Evolutionary conservation across 495 filamentous ascomycete genomes (phyloP).

Genomic region (Penicillium angulare): DNA sequence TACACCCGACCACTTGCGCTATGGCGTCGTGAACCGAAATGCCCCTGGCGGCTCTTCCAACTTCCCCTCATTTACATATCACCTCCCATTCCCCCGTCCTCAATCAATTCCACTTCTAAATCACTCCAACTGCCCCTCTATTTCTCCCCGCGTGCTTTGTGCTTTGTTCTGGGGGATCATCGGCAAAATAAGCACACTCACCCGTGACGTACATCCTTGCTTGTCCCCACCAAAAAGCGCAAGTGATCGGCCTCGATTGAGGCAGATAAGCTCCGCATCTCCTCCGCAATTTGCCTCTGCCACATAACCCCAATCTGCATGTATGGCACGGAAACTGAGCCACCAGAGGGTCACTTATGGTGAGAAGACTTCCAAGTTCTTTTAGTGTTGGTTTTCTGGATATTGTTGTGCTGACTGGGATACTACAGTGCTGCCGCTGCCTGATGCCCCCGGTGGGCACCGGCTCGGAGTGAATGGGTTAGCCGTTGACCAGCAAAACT

Average conservation of each 20-base stretch:
- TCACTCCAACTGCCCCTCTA: background rate
- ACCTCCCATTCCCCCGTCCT: background rate
- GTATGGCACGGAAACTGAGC: constrained; percentile 49
- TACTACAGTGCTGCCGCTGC: constrained; percentile 85
- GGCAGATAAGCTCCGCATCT: constrained; percentile 36
- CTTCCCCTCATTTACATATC: constrained; percentile 21
- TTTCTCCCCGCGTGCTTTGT: background rate
- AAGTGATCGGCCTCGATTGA: constrained; percentile 32
- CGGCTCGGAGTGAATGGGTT: constrained; percentile 92
- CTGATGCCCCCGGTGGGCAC: constrained; percentile 87
- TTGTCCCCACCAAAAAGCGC: constrained; percentile 20
- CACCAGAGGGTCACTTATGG: constrained; percentile 53
- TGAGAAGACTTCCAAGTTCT: no score
- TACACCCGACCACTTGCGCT: background rate
- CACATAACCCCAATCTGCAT: constrained; percentile 26
- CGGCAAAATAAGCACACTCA: background rate
- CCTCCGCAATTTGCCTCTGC: constrained; percentile 37
- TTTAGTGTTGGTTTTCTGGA: no score
- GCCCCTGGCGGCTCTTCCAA: constrained; percentile 18
- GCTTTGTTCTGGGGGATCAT: background rate
- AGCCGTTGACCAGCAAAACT: constrained; percentile 77
- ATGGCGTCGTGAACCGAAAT: constrained; percentile 3
- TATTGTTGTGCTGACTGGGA: background rate
- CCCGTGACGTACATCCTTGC: constrained; percentile 16
- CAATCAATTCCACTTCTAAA: background rate